These are phyloP conservation scores for Fusarium phyllophilum DNA, from an alignment of 2,329 filamentous ascomycete species.

Conservation along the genomic window DNA sequence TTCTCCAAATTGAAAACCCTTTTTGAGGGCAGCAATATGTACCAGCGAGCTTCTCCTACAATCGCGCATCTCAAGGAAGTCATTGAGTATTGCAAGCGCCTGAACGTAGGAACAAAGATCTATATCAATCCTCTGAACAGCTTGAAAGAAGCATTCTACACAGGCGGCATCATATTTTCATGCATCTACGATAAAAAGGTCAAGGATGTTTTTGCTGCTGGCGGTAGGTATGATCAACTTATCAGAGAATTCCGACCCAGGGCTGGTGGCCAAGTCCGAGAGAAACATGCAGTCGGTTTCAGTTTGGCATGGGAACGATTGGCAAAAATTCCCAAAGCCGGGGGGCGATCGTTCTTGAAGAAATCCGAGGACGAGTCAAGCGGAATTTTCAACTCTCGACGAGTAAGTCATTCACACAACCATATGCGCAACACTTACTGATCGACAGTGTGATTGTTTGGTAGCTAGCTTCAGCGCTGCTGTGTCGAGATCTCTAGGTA, in stretches of 20 bases:
- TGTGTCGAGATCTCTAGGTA: conserved; percentile 77
- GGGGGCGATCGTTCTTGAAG: conserved; percentile 71
- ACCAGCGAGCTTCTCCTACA: conserved; percentile 78
- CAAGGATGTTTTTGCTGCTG: conserved; percentile 88
- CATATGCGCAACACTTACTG: neutral
- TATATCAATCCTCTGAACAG: conserved; percentile 88
- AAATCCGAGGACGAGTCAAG: conserved; percentile 71
- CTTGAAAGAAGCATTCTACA: conserved; percentile 91
- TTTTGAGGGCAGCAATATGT: conserved; percentile 72
- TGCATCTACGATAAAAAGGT: conserved; percentile 88
- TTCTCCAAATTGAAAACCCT: conserved; percentile 68
- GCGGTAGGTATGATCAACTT: conserved; percentile 90
- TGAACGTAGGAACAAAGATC: conserved; percentile 80
- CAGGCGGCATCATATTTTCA: conserved; percentile 86
- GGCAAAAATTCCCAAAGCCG: conserved; percentile 69
- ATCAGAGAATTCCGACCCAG: conserved; percentile 85
- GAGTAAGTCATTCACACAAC: conserved; percentile 59
- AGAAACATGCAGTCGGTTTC: conserved; percentile 89
- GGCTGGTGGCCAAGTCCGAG: conserved; percentile 68
- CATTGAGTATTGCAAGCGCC: conserved; percentile 77
- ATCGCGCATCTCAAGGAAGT: conserved; percentile 85
- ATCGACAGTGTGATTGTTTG: conserved; percentile 80
- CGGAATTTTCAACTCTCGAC: conserved; percentile 68
- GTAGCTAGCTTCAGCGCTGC: conserved; percentile 87
- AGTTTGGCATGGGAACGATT: conserved; percentile 89